Evolutionary conservation across 192 early-diverging fungal genomes (phyloP).

Genomic region (Phlyctochytrium bullatum): DNA sequence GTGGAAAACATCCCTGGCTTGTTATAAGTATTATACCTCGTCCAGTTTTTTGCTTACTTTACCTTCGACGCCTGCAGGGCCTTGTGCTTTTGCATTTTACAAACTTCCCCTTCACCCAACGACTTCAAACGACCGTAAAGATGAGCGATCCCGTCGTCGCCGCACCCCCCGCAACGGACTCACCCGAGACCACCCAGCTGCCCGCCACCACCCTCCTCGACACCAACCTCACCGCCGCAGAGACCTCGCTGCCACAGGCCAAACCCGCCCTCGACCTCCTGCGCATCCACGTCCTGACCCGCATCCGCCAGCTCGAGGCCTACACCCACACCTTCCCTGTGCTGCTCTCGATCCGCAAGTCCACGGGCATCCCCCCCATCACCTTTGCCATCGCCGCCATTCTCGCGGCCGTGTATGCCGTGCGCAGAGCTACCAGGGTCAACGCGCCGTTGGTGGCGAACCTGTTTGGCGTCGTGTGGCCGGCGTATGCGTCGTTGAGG

Average conservation of each 20-base stretch:
- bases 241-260: neutral
- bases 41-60: no score
- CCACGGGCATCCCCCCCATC: slow-evolving; percentile 36
- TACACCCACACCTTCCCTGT: slow-evolving; percentile 28
- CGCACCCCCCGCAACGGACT: no score
- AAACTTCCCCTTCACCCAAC: no score
- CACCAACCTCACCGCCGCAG: neutral
- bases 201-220: slow-evolving; percentile 8
- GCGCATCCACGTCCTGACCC: neutral
- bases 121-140: no score
- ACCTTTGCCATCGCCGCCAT: slow-evolving; percentile 18
- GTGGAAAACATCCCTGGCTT: no score
- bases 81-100: no score
- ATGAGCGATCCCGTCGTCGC: no score
- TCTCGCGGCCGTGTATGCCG: slow-evolving; percentile 15
- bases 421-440: slow-evolving; percentile 29
- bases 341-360: slow-evolving; percentile 29
- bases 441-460: slow-evolving; percentile 41
- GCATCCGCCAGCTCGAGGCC: neutral
- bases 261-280: neutral
- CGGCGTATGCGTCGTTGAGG: slow-evolving; percentile 35
- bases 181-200: no score
- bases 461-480: slow-evolving; percentile 42
- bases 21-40: no score
- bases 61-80: no score